Evolutionary conservation across 176 grass and related monocot genomes (phyloP), one percentile per base, ranked within the genome.

Genomic region (Panicum miliaceum): DNA sequence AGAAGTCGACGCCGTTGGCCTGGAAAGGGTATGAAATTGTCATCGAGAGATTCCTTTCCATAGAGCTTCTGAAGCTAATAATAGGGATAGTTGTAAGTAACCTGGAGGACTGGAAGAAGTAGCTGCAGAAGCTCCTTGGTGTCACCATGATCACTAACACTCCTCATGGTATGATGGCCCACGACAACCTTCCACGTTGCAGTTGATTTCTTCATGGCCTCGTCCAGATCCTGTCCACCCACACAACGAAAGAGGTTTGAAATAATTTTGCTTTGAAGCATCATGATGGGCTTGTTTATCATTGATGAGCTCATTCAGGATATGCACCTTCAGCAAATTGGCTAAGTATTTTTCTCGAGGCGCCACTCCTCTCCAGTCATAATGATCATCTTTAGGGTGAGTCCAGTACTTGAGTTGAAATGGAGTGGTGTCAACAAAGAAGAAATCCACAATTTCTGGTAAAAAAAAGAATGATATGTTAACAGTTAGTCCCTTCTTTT

Each of bases 91-190:
- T 79, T 50, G 60, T 65, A 19, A 50, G 26, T 64, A 78, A 95
- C 96, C 93, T 99, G 87, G 42, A 99, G 89, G 82, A 96, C 60
- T 46, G 96, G 96, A 70, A 99, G 93, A 8, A 96, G 88, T 7
- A 92, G 81, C 5, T 87, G 43, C 54, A 99, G 83, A 65, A 99
- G 89, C 80, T 99, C 93, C 76, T 73, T 14, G 59, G 96, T 99
- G 84, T 96, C 96, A 15, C 96, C 96, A 63, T 99, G 96, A 5
- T 99, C 86, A 67, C 96, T 96, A 38, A 92, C 85, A 53, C 96
- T 99, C 80, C 96, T 92, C 51, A 99, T 92, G 56, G 96, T 92
- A 79, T 99, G 96, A 78, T 99, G 96, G 2, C 96, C 96, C 27
- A 99, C 61, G n/a, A 79, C 96, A 69, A 99, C 89, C 87, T 96